Base-by-base conservation (phyloP, 306 rosid species). In the Trichosanthes truncata region DNA sequence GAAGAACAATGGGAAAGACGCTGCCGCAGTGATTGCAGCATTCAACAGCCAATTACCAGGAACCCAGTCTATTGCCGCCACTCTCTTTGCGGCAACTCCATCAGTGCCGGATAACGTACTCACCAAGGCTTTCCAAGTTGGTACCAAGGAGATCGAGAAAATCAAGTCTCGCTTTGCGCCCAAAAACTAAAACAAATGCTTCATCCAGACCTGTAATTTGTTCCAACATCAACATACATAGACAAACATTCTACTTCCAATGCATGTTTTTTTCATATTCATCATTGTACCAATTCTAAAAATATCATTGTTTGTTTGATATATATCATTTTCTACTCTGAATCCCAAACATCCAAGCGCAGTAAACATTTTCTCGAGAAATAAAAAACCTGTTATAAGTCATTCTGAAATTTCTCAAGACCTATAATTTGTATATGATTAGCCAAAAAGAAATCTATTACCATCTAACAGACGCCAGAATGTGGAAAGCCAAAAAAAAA, bases 11-110 rank as follows among this genome's bases (percentile, higher is more conserved):
- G 97, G 83, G 1, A 68, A 81, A 6, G 83, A 21, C 0, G 55
- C 88, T 20, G 97, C 97, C 15, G 20, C 96, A 3, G 97, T 86
- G 4, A 83, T 95, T 77, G 62, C 97, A 3, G 99, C 85, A 1
- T 90, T 95, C 80, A 93, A 91, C 48, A 93, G 97, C 59, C 99
- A 95, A 80, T 75, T 95, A 43, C 99, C 94, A 4, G 99, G 99
- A 0, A 91, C 97, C 3, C 89, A 69, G 55, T 82, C 91, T 72
- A 82, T 91, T 80, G 83, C 89, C 61, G 49, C 86, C 71, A 82
- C 96, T 15, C 84, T 91, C 84, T 93, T 91, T 65, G 86, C 90
- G 0, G 83, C 97, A 62, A 81, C 85, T 0, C 97, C 99, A 10
- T 81, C 86, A 0, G 93, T 95, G 62, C 91, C 93, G 0, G 94